Percentiles rank a stretch among this genome's conserved stretches.
These are phyloP conservation scores for Thelonectria olida DNA, from an alignment of 2,329 filamentous ascomycete species.

Conservation along the genomic window DNA sequence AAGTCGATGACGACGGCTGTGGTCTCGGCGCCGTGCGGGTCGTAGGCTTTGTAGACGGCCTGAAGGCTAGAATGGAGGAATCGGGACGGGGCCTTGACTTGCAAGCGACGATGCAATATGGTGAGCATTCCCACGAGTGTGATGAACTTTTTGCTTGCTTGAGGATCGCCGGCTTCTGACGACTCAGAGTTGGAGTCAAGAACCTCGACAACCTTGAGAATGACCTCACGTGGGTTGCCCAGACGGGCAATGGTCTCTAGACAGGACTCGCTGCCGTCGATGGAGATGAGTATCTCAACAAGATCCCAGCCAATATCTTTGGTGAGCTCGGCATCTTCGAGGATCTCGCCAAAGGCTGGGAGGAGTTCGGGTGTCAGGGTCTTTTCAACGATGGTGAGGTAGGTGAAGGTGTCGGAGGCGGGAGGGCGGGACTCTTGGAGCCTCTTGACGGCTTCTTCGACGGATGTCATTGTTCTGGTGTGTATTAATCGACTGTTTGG, in stretches of 20 bases:
- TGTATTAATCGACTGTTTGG: background rate
- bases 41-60: constrained; percentile 74
- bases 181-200: constrained; percentile 63
- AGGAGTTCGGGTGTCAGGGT: constrained; percentile 74
- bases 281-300: constrained; percentile 75
- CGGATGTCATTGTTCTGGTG: constrained; percentile 41
- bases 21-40: constrained; percentile 70
- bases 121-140: constrained; percentile 76
- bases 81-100: constrained; percentile 79
- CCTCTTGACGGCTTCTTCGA: constrained; percentile 53
- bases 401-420: constrained; percentile 74
- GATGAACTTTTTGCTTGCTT: constrained; percentile 66
- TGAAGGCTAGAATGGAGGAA: constrained; percentile 82
- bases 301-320: constrained; percentile 86
- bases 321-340: constrained; percentile 74
- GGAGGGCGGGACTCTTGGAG: constrained; percentile 61
- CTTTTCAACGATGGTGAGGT: constrained; percentile 80
- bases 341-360: constrained; percentile 72
- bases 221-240: constrained; percentile 83
- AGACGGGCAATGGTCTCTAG: constrained; percentile 78
- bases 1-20: constrained; percentile 77
- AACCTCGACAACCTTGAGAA: constrained; percentile 81
- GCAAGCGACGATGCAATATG: constrained; percentile 77
- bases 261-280: constrained; percentile 75
- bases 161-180: constrained; percentile 47